Evolutionary conservation across 306 rosid genomes (phyloP).

Genomic region (Gastrolobium bilobum): DNA sequence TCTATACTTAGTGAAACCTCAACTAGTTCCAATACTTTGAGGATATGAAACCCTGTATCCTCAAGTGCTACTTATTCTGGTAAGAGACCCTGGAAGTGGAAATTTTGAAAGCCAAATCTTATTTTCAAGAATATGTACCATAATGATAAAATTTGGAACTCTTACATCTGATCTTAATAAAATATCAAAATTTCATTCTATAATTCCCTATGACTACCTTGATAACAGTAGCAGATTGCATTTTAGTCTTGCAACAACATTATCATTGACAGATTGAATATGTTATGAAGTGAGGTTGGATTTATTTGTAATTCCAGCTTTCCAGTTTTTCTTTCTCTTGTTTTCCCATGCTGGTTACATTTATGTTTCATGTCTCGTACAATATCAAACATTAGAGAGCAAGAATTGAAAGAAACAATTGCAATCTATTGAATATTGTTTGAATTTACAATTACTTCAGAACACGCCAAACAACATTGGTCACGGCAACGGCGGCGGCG

Average conservation of each 20-base stretch:
- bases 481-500: constrained; percentile 39
- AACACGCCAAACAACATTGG: constrained; percentile 55
- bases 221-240: constrained; percentile 28
- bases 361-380: constrained; percentile 30
- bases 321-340: background rate
- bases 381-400: background rate
- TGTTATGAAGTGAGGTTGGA: background rate
- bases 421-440: constrained; percentile 24
- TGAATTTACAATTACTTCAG: constrained; percentile 48
- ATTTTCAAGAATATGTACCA: background rate
- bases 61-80: constrained; percentile 2
- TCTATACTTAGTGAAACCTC: constrained; percentile 11
- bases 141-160: background rate
- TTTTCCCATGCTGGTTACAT: constrained; percentile 1
- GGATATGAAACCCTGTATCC: background rate
- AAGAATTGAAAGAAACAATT: constrained; percentile 26
- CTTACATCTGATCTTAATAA: constrained; percentile 19
- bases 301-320: background rate
- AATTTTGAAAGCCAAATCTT: background rate
- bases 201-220: background rate
- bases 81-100: constrained; percentile 8
- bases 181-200: background rate
- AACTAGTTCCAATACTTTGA: constrained; percentile 22
- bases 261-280: constrained; percentile 5
- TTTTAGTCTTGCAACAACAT: constrained; percentile 1